phyloP scores from a whole-genome alignment of 129 eudicot species.

The Tagetes patula region DNA sequence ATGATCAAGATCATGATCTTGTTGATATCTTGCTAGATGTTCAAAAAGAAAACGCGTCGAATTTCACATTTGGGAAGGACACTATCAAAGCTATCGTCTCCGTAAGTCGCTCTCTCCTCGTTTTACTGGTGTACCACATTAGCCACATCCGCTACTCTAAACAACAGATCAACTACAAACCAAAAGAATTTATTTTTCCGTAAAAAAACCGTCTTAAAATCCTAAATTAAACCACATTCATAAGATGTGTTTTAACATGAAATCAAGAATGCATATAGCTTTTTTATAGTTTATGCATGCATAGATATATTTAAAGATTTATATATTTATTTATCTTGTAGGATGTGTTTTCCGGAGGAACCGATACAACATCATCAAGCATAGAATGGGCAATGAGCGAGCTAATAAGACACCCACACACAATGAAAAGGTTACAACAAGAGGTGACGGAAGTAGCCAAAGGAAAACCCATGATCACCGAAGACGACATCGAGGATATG shows the following conservation, averaged over 20 bases:
- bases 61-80: slow-evolving; percentile 33
- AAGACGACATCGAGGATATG: slow-evolving; percentile 20
- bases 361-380: slow-evolving; percentile 23
- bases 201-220: too few species aligned
- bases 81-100: slow-evolving; percentile 38
- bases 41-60: slow-evolving; percentile 24
- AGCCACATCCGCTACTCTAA: too few species aligned
- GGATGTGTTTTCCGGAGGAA: slow-evolving; percentile 28
- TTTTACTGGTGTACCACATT: too few species aligned
- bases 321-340: slow-evolving; percentile 3
- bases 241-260: too few species aligned
- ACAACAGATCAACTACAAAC: too few species aligned
- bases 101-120: slow-evolving; percentile 16
- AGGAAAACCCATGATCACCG: slow-evolving; percentile 24
- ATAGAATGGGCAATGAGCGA: slow-evolving; percentile 30
- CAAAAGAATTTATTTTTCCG: too few species aligned
- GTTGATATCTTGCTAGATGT: slow-evolving; percentile 45
- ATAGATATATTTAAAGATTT: background rate
- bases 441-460: slow-evolving; percentile 17
- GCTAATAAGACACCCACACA: slow-evolving; percentile 23
- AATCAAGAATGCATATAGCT: too few species aligned
- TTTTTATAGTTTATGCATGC: background rate
- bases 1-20: slow-evolving; percentile 30
- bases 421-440: slow-evolving; percentile 20
- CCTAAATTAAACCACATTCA: too few species aligned